Evolutionary conservation across 495 filamentous ascomycete species (phyloP), one percentile per base, ranked within the genome.

Genomic region (Aspergillus ellipticus): DNA sequence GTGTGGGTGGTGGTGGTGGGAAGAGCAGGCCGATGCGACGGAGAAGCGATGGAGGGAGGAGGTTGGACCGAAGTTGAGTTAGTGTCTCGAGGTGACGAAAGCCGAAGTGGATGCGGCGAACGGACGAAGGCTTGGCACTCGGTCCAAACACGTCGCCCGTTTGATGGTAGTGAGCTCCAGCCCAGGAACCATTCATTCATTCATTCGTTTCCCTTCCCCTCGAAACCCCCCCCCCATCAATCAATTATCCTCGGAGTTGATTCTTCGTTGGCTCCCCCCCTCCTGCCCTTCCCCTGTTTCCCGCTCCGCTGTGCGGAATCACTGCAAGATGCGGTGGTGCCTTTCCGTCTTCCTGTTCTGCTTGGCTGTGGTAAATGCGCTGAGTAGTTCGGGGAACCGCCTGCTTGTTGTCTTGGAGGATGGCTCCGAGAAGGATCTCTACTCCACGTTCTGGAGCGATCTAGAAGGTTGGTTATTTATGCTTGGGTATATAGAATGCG

Each of bases 321-420:
- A 61, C 55, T 59, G 64, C 66, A 81, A 68, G 63, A 95, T 96
- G 91, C 81, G 85, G 78, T 89, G 85, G 79, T 77, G 86, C 65
- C 73, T 88, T 68, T 86, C 85, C 49, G 81, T 90, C 62, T 63
- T 91, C 51, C 63, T 88, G 35, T 73, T 88, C 58, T 73, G 81
- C 52, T 74, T 84, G 62, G 78, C 83, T 65, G 72, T 80, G 35
- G 89, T 85, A 59, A 79, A 87, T 66, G 89, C 90, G 41, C 69
- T 90, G 64, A 96, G 92, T 76, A 87, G 83, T 57, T 85, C 82
- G 52, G 94, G 92, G 47, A 84, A 79, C 70, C 83, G 92, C 68
- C 72, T 98, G 70, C 74, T 97, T 63, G 92, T 94, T 26, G 82
- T 97, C 43, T 69, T 94, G 42, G 94, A 98, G 65, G 90, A 97